Percentiles rank a stretch among this genome's conserved stretches.
Conservation (phyloP, 805 yeast genomes). For the Tetrapisispora nanseiensis region DNA sequence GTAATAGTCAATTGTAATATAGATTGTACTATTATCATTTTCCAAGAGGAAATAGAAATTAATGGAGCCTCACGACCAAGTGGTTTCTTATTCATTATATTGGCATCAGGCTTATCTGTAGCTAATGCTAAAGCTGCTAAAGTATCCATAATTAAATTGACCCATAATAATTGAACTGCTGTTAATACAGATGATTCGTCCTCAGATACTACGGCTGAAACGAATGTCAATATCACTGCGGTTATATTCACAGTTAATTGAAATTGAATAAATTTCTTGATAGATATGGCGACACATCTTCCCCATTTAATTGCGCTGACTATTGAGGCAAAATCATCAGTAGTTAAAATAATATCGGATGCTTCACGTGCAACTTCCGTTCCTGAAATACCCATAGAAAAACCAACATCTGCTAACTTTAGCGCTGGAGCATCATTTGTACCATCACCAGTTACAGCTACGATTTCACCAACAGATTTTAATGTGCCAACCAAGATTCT, state of each 20-base stretch:
- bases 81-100: constrained; percentile 70
- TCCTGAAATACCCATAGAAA: constrained; percentile 97
- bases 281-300: constrained; percentile 88
- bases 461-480: constrained; percentile 77
- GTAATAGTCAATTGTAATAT: constrained; percentile 70
- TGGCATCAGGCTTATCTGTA: constrained; percentile 88
- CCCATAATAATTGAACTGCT: constrained; percentile 97
- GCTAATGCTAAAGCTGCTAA: constrained; percentile 96
- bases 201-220: constrained; percentile 78
- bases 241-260: constrained; percentile 94
- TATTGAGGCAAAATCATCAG: constrained; percentile 88
- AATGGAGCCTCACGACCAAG: constrained; percentile 71
- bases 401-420: constrained; percentile 88
- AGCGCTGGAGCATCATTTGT: constrained; percentile 98
- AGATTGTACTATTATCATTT: constrained; percentile 90
- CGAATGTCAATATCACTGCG: constrained; percentile 90
- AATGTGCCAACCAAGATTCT: constrained; percentile 74
- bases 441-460: constrained; percentile 99
- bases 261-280: constrained; percentile 91
- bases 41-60: constrained; percentile 93
- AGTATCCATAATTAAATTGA: constrained; percentile 95
- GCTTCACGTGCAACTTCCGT: constrained; percentile 99
- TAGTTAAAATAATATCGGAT: constrained; percentile 83
- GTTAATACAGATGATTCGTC: constrained; percentile 82
- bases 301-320: constrained; percentile 99